Evolutionary conservation across 371 early-diverging fungal species (phyloP).

Genomic region (Saksenaea vasiformis): DNA sequence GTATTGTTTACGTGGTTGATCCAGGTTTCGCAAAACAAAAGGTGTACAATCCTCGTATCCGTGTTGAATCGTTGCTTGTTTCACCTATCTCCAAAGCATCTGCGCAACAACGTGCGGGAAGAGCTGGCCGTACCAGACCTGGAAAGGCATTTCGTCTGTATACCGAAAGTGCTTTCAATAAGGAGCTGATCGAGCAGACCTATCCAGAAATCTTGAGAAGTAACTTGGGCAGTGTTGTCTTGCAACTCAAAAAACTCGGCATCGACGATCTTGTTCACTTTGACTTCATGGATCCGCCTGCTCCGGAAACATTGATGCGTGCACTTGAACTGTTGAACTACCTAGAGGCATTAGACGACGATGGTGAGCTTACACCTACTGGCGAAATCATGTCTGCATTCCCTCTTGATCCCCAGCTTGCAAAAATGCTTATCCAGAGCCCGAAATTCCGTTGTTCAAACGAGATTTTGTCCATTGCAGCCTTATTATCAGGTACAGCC

Average conservation of each 20-base stretch:
- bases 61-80: slow-evolving; percentile 78
- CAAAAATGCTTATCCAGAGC: slow-evolving; percentile 83
- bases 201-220: slow-evolving; percentile 90
- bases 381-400: slow-evolving; percentile 89
- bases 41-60: slow-evolving; percentile 94
- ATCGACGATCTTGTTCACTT: slow-evolving; percentile 91
- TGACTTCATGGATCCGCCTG: slow-evolving; percentile 94
- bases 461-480: slow-evolving; percentile 91
- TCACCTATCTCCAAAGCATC: slow-evolving; percentile 78
- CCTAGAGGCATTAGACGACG: slow-evolving; percentile 88
- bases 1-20: slow-evolving; percentile 98
- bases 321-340: slow-evolving; percentile 89
- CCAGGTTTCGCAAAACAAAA: slow-evolving; percentile 98
- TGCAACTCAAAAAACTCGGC: slow-evolving; percentile 87
- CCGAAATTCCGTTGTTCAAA: slow-evolving; percentile 87
- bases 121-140: slow-evolving; percentile 89
- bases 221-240: slow-evolving; percentile 82
- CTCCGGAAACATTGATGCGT: slow-evolving; percentile 90
- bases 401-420: slow-evolving; percentile 90
- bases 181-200: slow-evolving; percentile 83
- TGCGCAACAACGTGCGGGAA: slow-evolving; percentile 88
- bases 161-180: slow-evolving; percentile 83
- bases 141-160: slow-evolving; percentile 96
- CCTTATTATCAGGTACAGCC: slow-evolving; percentile 72
- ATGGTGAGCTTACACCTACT: slow-evolving; percentile 79